These are phyloP conservation scores for Ceratopteris richardii DNA, from an alignment of 75 land plant species.

Conservation along the genomic window DNA sequence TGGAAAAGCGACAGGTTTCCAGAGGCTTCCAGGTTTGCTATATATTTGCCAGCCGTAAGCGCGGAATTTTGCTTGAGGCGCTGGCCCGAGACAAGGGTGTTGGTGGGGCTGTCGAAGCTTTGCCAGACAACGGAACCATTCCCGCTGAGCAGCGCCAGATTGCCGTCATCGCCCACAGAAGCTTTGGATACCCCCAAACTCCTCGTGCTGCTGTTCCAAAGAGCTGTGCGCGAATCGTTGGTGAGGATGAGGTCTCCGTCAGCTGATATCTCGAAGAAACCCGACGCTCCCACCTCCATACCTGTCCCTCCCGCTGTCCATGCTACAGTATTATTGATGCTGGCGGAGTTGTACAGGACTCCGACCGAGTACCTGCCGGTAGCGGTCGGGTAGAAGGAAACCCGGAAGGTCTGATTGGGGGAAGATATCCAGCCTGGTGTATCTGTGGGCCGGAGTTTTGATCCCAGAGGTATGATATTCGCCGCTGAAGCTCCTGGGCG, in stretches of 20 bases:
- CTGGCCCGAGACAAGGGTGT: conserved; percentile 64
- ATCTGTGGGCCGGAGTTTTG: conserved; percentile 20
- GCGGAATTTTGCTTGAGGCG: conserved; percentile 11
- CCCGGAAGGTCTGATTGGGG: conserved; percentile 35
- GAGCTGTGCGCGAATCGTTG: conserved; percentile 14
- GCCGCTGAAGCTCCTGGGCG: background rate
- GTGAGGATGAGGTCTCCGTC: conserved; percentile 30
- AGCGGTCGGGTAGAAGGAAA: conserved; percentile 29
- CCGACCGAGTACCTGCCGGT: conserved; percentile 24
- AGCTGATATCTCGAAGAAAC: conserved; percentile 19
- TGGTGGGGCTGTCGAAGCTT: conserved; percentile 57
- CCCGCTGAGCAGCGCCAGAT: conserved; percentile 44
- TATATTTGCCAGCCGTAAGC: conserved; percentile 1
- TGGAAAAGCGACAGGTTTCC: background rate
- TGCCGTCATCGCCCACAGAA: conserved; percentile 43
- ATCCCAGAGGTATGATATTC: conserved; percentile 20
- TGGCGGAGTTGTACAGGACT: conserved; percentile 37
- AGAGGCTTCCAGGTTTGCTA: background rate
- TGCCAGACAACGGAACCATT: conserved; percentile 44
- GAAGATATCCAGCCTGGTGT: conserved; percentile 35
- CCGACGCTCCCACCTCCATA: conserved; percentile 10
- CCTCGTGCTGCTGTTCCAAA: conserved; percentile 47
- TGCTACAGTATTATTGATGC: conserved; percentile 17
- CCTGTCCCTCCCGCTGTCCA: conserved; percentile 33
- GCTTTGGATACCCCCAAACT: conserved; percentile 19